These are phyloP conservation scores for Bullera alba DNA, from an alignment of 768 basidiomycete species.

Conservation along the genomic window DNA sequence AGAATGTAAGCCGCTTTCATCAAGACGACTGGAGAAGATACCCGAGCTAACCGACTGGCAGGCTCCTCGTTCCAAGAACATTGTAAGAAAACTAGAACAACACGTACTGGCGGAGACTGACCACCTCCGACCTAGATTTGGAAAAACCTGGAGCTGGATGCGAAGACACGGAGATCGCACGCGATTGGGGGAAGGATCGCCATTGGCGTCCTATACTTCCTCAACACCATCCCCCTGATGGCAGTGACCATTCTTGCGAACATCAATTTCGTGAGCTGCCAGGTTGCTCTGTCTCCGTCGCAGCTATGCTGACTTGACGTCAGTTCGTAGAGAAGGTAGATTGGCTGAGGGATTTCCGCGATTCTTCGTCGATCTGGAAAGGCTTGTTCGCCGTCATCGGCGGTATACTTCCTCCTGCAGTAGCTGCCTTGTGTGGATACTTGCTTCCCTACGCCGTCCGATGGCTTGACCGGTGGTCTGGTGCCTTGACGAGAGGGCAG, in stretches of 20 bases:
- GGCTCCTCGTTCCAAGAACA: conserved; percentile 16
- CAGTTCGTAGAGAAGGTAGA: conserved; percentile 11
- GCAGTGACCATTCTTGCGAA: conserved; percentile 29
- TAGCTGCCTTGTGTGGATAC: conserved; percentile 28
- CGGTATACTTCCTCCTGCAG: conserved; percentile 22
- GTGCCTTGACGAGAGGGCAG: conserved; percentile 27
- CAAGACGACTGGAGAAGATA: too few relatives aligned
- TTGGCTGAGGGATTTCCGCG: conserved; percentile 11
- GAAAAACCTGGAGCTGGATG: conserved; percentile 30
- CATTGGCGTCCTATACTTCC: conserved; percentile 17
- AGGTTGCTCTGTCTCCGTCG: neutral
- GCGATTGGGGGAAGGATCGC: conserved; percentile 14
- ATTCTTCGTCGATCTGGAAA: conserved; percentile 15
- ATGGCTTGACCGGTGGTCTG: conserved; percentile 24
- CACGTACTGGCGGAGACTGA: neutral
- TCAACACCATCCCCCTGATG: conserved; percentile 37
- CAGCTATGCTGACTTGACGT: neutral
- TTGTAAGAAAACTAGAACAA: conserved; percentile 14
- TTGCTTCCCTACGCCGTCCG: conserved; percentile 31
- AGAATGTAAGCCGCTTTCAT: neutral
- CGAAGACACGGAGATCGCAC: conserved; percentile 9
- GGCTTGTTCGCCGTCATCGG: conserved; percentile 22
- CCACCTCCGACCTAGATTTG: conserved; percentile 15
- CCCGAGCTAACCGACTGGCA: neutral
- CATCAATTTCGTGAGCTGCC: conserved; percentile 16